These are phyloP conservation scores for Talaromyces amestolkiae DNA, from an alignment of 2,329 filamentous ascomycete genomes.

Conservation along the genomic window DNA sequence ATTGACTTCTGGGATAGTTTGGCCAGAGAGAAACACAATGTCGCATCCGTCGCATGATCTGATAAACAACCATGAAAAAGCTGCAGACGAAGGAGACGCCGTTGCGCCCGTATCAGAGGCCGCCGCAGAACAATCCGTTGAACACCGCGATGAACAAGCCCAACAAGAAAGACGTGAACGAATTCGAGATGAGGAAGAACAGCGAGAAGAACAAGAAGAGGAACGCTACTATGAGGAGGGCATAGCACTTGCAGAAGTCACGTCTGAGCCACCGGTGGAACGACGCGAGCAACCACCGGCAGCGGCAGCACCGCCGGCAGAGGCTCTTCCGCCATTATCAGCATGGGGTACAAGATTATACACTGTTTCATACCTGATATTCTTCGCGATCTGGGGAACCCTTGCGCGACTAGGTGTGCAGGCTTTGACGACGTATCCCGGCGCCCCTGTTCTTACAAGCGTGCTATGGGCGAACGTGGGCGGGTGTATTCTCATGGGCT, in stretches of 20 bases:
- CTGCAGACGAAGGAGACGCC: conserved; percentile 11
- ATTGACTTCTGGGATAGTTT: not conserved
- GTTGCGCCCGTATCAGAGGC: conserved; percentile 12
- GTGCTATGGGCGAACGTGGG: conserved; percentile 85
- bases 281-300: conserved; percentile 26
- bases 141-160: not conserved
- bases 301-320: conserved; percentile 33
- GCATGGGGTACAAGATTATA: conserved; percentile 60
- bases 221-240: not conserved
- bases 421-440: conserved; percentile 74
- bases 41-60: not conserved
- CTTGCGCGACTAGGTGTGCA: conserved; percentile 78
- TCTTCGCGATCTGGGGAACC: conserved; percentile 83
- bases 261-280: conserved; percentile 12
- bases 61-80: not conserved
- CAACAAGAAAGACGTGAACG: not conserved
- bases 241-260: conserved; percentile 17
- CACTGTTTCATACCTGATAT: conserved; percentile 74
- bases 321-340: conserved; percentile 40
- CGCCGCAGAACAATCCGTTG: conserved; percentile 5
- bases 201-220: not conserved
- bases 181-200: not conserved
- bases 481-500: conserved; percentile 80
- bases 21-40: not conserved
- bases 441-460: conserved; percentile 69